Percentiles rank a stretch among this genome's conserved stretches.
phyloP scores from a whole-genome alignment of 352 stramenopile species.

The Globisporangium apiculatum region DNA sequence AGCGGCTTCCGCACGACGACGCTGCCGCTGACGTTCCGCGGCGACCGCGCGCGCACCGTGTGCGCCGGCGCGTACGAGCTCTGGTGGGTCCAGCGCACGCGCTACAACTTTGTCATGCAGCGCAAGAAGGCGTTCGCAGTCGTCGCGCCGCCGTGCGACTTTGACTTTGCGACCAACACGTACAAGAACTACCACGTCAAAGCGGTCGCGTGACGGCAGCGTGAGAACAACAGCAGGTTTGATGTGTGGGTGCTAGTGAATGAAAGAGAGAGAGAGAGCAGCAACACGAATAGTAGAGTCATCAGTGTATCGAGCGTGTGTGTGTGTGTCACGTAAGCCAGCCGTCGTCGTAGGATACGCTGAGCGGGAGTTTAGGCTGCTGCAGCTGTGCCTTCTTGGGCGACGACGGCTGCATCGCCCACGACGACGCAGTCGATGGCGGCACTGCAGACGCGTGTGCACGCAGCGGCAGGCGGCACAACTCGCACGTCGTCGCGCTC shows the following conservation, averaged over 20 bases:
- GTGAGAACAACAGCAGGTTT: no score
- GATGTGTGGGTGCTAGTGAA: not conserved
- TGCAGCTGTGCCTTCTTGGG: conserved; percentile 11
- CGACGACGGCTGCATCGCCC: not conserved
- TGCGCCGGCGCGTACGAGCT: conserved; percentile 76
- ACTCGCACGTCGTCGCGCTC: conserved; percentile 34
- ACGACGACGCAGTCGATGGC: not conserved
- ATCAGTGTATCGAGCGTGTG: no score
- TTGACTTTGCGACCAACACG: conserved; percentile 69
- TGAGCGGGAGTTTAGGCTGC: conserved; percentile 8
- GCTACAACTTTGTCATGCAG: conserved; percentile 78
- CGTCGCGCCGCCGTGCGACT: conserved; percentile 58
- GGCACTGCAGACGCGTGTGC: not conserved
- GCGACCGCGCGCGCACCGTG: conserved; percentile 51
- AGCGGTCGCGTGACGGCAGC: not conserved
- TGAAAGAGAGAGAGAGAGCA: not conserved
- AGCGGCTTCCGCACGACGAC: conserved; percentile 73
- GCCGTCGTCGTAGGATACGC: conserved; percentile 28
- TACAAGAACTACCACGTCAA: conserved; percentile 68
- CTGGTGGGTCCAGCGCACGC: conserved; percentile 83
- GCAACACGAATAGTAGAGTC: no score
- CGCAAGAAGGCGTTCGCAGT: conserved; percentile 74
- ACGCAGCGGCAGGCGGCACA: conserved; percentile 41
- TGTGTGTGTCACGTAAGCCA: conserved; percentile 12
- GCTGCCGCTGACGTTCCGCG: conserved; percentile 60